Conservation (phyloP, 2,329 filamentous ascomycete genomes). For the Talaromyces piceae region DNA sequence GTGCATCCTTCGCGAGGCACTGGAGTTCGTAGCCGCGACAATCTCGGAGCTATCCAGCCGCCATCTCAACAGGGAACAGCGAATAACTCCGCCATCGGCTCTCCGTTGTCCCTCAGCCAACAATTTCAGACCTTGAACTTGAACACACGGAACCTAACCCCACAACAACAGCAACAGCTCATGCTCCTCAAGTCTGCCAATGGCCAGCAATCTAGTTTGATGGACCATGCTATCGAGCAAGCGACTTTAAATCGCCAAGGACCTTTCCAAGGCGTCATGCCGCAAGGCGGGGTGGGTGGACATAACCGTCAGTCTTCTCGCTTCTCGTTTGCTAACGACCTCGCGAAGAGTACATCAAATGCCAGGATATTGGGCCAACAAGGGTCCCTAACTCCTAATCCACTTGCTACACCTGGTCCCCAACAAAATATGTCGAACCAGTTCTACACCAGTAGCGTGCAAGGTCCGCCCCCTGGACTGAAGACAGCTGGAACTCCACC, state of each 20-base stretch:
- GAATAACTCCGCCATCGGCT: conserved; percentile 34
- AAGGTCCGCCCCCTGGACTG: conserved; percentile 86
- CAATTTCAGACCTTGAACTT: conserved; percentile 51
- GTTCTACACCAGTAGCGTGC: conserved; percentile 77
- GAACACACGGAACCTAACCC: conserved; percentile 66
- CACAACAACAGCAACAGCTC: conserved; percentile 69
- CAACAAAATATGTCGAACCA: conserved; percentile 49
- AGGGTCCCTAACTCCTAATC: conserved; percentile 31
- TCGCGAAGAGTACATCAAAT: conserved; percentile 49
- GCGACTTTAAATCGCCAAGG: conserved; percentile 37
- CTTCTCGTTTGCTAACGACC: conserved; percentile 79
- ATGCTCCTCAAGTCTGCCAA: conserved; percentile 54
- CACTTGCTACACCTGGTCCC: conserved; percentile 29
- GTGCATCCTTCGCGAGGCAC: conserved; percentile 44
- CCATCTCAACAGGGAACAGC: conserved; percentile 62
- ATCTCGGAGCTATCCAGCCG: conserved; percentile 62
- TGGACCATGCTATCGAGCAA: conserved; percentile 36
- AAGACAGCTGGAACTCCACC: conserved; percentile 94
- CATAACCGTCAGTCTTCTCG: conserved; percentile 79
- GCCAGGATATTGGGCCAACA: conserved; percentile 50
- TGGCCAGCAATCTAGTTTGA: conserved; percentile 55
- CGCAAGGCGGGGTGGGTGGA: conserved; percentile 51
- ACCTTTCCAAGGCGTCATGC: conserved; percentile 40
- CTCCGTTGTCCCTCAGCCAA: conserved; percentile 34
- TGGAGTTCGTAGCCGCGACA: conserved; percentile 47